Base-by-base conservation (phyloP, 1,139 yeast genomes). In the Suzukiozyma palmioleophila region DNA sequence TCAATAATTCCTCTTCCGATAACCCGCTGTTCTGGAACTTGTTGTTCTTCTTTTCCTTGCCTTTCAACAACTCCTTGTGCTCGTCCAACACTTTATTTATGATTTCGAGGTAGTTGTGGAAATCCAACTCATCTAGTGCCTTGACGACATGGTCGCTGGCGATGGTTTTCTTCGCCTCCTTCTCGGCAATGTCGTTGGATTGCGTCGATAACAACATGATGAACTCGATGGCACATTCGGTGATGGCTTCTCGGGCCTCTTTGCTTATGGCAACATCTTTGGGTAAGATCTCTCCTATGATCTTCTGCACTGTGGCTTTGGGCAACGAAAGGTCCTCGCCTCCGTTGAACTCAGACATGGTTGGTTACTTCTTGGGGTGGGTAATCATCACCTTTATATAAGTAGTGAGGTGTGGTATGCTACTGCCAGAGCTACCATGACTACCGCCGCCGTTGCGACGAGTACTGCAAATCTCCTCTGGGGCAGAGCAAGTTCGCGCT, bases 81-180 rank as follows among this genome's bases (percentile, higher is more conserved):
- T 89, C 96, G 40, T 73, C 77, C 52, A 90, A 71, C 25, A 88
- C 90, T 49, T 83, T 83, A 56, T 86, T 85, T 39, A 92, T 79
- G 13, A 88, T 83, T 32, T 84, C 94, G 39, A 92, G 73, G 58
- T 92, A 92, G 47, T 85, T 89, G 39, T 75, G 77, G 61, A 89
- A 92, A 33, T 96, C 99, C 45, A 92, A 71, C 52, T 87, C 96
- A 47, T 81, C 84, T 38, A 92, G 69, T 1, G 98, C 97, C 56
- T 84, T 85, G 45, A 92, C 77, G 35, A 92, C 97, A 60, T 92
- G 99, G 57, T 92, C 98, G 1, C 96, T 84, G 1, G 97, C 96
- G 39, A 92, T 92, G 8, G 99, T 92, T 63, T 92, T 94, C 62
- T 92, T 92, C 38, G 95, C 84, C 57, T 92, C 98, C 53, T 85